Evolutionary conservation across 164 flowering plant genomes (phyloP), one percentile per base, ranked within the genome.

Genomic region (Warburgia ugandensis): DNA sequence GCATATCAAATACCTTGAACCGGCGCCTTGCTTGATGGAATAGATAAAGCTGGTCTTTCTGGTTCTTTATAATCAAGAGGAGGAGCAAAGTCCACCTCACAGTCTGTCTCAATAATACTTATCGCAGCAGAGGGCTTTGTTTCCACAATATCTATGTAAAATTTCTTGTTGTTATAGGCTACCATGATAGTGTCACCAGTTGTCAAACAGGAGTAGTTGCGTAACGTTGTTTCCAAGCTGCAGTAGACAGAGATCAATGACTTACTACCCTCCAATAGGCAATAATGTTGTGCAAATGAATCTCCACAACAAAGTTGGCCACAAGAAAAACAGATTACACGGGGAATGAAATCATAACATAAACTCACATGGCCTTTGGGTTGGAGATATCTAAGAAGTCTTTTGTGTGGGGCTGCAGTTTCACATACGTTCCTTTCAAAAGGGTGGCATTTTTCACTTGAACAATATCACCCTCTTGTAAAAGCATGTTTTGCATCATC

Each of bases 361-460:
- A n/a, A n/a, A 76, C 94, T 88, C 45, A 92, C 96, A 86, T 80
- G 31, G 96, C 99, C 73, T 86, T 92, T n/a, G 99, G 99, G 51
- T 92, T 88, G 32, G 99, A 86, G 33, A 88, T 86, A 67, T 88
- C 96, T 71, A 92, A 71, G 63, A 92, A 92, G 65, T 92, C 99
- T 67, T 68, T 81, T 12, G 96, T 83, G 61, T 92, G 99, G 4
- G 99, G 99, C 66, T 92, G 99, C 62, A 92, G 59, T 56, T 92
- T 92, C 43, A 92, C 96, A 71, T 92, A 92, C 30, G 68, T 82
- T 54, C 96, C 99, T 74, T 92, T 92, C 2, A 84, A 88, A 56
- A 92, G 91, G 38, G 96, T 80, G 30, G 67, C 88, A 68, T 88
- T 88, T 66, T 86, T 92, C 67, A 88, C 91, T 38, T 69, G 61